Evolutionary conservation across 2,329 filamentous ascomycete species (phyloP), one percentile per base, ranked within the genome.

Genomic region (Seiridium unicorne): DNA sequence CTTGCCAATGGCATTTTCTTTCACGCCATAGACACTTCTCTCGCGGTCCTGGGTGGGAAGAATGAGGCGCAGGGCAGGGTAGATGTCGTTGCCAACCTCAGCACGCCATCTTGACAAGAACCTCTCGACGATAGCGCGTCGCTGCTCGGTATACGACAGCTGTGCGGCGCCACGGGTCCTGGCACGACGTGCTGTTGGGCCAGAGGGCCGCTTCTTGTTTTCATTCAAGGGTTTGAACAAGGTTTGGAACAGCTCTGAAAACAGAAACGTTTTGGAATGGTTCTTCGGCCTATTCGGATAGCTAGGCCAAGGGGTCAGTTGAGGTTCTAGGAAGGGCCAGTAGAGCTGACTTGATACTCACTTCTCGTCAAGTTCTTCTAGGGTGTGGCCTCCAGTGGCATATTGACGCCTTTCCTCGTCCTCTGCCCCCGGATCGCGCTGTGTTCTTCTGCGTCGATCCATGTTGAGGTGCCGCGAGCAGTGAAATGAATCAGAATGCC

Each of bases 21-120:
- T 98, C 46, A 99, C 80, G 1, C 94, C 92, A 69, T 98, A 99
- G 80, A 97, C 93, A 18, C 90, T 90, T 53, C 95, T 86, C 69
- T 98, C 93, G 44, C 93, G 87, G 70, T 99, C 95, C 71, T 96
- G 96, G 69, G 96, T 92, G 0, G 94, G 93, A 3, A 97, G 82
- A 60, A 98, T 97, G 51, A 99, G 84, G 26, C 95, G 88, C 74
- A 99, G 84, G 1, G 92, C 94, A 0, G 95, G 95, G 71, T 95
- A 98, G 68, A 99, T 91, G 74, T 99, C 95, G 66, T 92, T 80
- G 34, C 95, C 95, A 31, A 97, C 93, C 62, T 97, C 89, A 59
- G 87, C 86, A 44, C 93, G 86, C 95, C 95, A 99, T 72, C 87
- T 84, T 11, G 85, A 84, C 66, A 99, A 92, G 77, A 97, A 99